Evolutionary conservation across 2,329 filamentous ascomycete genomes (phyloP), one percentile per base, ranked within the genome.

Genomic region (Atkinsonella hypoxylon): DNA sequence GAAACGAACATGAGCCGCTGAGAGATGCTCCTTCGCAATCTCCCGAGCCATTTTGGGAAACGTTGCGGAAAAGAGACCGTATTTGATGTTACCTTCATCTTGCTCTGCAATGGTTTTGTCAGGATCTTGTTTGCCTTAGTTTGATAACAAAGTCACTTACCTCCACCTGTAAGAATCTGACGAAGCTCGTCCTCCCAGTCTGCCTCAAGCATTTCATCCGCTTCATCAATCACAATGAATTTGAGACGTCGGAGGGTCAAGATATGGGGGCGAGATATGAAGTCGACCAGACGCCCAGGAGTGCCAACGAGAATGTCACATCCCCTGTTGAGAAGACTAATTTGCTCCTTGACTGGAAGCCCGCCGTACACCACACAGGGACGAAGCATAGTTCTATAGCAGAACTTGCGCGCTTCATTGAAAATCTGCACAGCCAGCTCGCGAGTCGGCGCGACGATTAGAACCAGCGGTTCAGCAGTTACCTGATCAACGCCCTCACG

Each of bases 401-500:
- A 96, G 46, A 97, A 81, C 59, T 91, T 89, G 55, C 93, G 85
- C 26, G 88, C 83, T 64, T 97, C 91, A 55, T 95, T 89, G 68
- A 95, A 97, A 58, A 97, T 95, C 63, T 98, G 93, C 2, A 89
- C 85, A 0, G 89, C 89, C 5, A 98, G 71, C 73, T 98, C 93
- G 36, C 93, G 86, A 49, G 87, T 93, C 1, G 93, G 93, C 11
- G 81, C 84, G 20, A 98, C 77, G 49, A 98, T 76, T 30, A 97
- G 73, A 0, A 97, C 86, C 7, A 98, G 70, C 4, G 93, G 93
- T 72, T 97, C 90, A 8, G 89, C 91, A 42, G 80, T 79, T 39
- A 87, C 78, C 18, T 58, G 61, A 15, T 72, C 67, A 2, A 67
- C 31, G 1, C 69, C 69, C 2, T 75, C 67, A 11, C 78, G 69